A percentile compares a stretch with the other conserved stretches of the same genome.
Evolutionary conservation across 129 eudicot species (phyloP).

Genomic region (Flaveria linearis): DNA sequence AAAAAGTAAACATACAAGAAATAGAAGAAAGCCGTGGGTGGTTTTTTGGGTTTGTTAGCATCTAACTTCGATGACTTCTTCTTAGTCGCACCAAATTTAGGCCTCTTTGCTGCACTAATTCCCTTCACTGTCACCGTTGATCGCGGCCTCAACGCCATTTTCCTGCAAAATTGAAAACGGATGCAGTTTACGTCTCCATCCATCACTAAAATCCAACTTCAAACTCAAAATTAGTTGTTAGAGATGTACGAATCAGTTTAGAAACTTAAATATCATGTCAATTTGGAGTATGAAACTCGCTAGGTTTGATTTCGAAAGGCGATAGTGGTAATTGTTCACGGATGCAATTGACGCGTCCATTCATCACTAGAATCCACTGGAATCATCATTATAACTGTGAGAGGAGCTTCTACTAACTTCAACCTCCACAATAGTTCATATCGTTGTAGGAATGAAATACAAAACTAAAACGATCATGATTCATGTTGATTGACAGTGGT

Average conservation of each 20-base stretch:
- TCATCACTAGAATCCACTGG: neutral
- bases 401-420: neutral
- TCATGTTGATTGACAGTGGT: no score
- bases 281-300: neutral
- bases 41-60: conserved; percentile 81
- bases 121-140: conserved; percentile 39
- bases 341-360: neutral
- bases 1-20: conserved; percentile 57
- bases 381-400: neutral
- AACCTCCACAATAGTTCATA: neutral
- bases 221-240: conserved; percentile 1
- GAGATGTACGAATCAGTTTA: neutral
- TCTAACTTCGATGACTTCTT: conserved; percentile 57
- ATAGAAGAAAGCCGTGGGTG: conserved; percentile 95
- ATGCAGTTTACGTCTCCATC: neutral
- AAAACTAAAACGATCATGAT: no score
- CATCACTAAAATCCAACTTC: neutral
- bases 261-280: neutral
- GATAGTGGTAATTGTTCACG: neutral
- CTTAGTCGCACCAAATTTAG: conserved; percentile 40
- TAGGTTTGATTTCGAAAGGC: conserved; percentile 12
- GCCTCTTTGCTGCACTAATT: conserved; percentile 39
- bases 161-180: conserved; percentile 36
- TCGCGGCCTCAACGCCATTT: conserved; percentile 44
- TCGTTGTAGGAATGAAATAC: neutral